Conservation (phyloP, 2,329 filamentous ascomycete species). For the Tolypocladium pustulatum region DNA sequence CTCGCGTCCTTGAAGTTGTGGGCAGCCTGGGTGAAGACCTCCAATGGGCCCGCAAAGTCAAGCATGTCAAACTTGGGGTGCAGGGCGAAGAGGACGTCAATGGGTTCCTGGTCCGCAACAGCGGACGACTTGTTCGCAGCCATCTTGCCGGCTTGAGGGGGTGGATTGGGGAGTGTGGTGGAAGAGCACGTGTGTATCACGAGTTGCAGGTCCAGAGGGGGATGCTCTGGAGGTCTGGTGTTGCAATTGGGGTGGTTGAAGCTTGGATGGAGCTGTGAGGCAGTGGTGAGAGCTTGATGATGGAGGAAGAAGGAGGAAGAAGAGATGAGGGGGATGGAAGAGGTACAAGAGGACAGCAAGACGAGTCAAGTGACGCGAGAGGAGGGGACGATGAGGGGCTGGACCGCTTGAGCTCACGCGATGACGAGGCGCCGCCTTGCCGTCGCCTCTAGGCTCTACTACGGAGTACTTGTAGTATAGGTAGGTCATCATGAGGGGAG, state of each 20-base stretch:
- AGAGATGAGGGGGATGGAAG: not conserved
- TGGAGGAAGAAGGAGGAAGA: slow-evolving; percentile 6
- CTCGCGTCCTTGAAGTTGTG: slow-evolving; percentile 43
- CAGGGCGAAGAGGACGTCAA: slow-evolving; percentile 50
- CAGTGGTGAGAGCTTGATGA: slow-evolving; percentile 10
- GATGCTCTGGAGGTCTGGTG: not conserved
- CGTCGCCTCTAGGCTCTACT: not conserved
- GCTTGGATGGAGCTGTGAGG: slow-evolving; percentile 12
- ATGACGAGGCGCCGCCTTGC: not conserved
- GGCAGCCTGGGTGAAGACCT: slow-evolving; percentile 38
- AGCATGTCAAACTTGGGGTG: slow-evolving; percentile 49
- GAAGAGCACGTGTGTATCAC: not conserved
- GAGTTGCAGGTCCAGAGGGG: not conserved
- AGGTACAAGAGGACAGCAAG: not conserved
- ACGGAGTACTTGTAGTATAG: no score
- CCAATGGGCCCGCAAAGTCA: slow-evolving; percentile 45
- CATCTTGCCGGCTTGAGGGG: slow-evolving; percentile 32
- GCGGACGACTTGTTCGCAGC: slow-evolving; percentile 46
- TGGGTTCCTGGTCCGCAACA: slow-evolving; percentile 44
- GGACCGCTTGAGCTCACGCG: not conserved
- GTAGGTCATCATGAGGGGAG: not conserved
- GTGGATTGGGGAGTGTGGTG: slow-evolving; percentile 8
- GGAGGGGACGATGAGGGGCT: not conserved
- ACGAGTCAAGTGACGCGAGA: slow-evolving; percentile 1
- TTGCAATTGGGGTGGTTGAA: not conserved